Evolutionary conservation across 768 basidiomycete species (phyloP).

Genomic region (Zangia roseola): DNA sequence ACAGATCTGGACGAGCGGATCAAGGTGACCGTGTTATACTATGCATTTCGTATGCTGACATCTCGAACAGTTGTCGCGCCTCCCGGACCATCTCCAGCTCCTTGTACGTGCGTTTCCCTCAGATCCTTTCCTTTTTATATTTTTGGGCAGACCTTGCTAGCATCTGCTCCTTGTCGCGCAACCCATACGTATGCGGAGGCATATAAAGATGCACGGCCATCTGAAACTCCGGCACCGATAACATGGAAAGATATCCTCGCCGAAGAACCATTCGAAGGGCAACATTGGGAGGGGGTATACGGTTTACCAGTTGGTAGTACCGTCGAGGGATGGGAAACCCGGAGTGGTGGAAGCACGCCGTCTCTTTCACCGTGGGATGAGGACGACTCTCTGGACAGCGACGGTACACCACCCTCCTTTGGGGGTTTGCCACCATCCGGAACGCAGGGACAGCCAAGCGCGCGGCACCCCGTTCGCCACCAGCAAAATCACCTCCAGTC

Average conservation of each 20-base stretch:
- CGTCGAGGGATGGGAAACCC: conserved; percentile 42
- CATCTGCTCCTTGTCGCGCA: conserved; percentile 46
- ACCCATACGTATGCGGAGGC: conserved; percentile 55
- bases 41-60: conserved; percentile 3
- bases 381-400: conserved; percentile 36
- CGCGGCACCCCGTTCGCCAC: not conserved
- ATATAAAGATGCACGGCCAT: conserved; percentile 42
- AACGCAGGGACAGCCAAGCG: not conserved
- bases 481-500: conserved; percentile 40
- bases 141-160: conserved; percentile 50
- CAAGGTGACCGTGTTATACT: conserved; percentile 39
- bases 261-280: conserved; percentile 82
- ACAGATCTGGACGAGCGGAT: conserved; percentile 67
- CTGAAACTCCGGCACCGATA: conserved; percentile 36
- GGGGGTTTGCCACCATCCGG: conserved; percentile 14
- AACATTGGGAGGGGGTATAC: conserved; percentile 81
- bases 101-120: conserved; percentile 46
- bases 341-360: conserved; percentile 58
- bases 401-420: conserved; percentile 10
- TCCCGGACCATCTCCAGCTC: conserved; percentile 73
- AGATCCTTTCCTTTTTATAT: not conserved
- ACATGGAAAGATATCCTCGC: conserved; percentile 80
- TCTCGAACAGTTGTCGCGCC: conserved; percentile 47
- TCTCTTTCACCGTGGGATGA: conserved; percentile 68
- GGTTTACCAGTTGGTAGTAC: conserved; percentile 50